Evolutionary conservation across 331 rosid species (phyloP).

Genomic region (Rosa hybrid): DNA sequence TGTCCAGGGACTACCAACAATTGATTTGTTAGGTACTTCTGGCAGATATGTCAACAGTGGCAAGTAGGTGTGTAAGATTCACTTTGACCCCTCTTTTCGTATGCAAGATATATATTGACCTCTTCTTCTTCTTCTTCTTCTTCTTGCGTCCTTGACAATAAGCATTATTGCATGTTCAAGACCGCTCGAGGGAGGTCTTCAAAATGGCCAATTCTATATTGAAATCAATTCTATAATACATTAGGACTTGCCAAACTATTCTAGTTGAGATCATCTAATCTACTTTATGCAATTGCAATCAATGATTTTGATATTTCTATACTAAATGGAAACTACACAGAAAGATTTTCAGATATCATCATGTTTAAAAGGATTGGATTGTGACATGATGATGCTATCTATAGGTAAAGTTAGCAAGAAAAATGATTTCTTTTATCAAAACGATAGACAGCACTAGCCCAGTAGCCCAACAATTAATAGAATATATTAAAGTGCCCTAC

Average conservation of each 20-base stretch:
- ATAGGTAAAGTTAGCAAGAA: constrained; percentile 16
- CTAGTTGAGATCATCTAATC: neutral
- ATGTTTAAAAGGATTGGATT: constrained; percentile 40
- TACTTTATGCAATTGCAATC: constrained; percentile 9
- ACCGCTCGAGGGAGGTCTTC: constrained; percentile 1
- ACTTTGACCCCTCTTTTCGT: constrained; percentile 28
- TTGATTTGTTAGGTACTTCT: constrained; percentile 40
- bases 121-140: constrained; percentile 1
- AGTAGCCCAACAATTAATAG: neutral
- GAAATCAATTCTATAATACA: constrained; percentile 13
- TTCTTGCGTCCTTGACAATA: neutral
- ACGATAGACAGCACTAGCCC: constrained; percentile 39
- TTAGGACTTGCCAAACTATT: constrained; percentile 8
- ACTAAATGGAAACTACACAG: neutral
- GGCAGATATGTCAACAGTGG: constrained; percentile 11
- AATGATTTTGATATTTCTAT: constrained; percentile 16
- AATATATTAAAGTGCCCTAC: neutral
- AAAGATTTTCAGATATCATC: neutral
- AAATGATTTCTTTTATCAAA: constrained; percentile 25
- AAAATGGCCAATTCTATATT: neutral
- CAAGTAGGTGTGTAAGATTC: constrained; percentile 18
- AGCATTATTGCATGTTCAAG: constrained; percentile 6
- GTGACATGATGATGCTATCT: constrained; percentile 50
- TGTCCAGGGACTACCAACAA: constrained; percentile 32
- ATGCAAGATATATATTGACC: constrained; percentile 18